Base-by-base conservation (phyloP, 768 basidiomycete species). In the Holtermanniella nyarrowii region DNA sequence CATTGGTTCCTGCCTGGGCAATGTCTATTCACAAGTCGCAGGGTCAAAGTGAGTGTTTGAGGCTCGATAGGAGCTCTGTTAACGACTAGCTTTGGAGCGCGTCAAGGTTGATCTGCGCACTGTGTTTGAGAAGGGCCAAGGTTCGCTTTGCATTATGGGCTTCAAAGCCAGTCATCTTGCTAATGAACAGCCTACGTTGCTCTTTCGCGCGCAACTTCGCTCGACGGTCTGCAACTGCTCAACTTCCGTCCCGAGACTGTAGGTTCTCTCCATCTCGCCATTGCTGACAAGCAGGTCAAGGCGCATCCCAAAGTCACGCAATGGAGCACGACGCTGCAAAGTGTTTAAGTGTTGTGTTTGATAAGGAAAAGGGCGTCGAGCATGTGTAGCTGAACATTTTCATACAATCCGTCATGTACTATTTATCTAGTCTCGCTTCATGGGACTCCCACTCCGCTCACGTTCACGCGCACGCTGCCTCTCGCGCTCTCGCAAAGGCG, bases 11-110 rank as follows among this genome's bases (percentile, higher is more conserved):
- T 37, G 79, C 91, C 0, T 97, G 91, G 93, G 91, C 93, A 0
- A 93, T 96, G 88, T 87, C 85, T 44, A 97, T 97, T 56, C 95
- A 99, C 72, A 99, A 99, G 69, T 86, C 86, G 11, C 95, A 99
- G 70, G 95, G 95, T 10, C 95, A 97, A 70, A 97, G 69, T 71
- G 39, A 58, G 69, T 60, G n/a, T 24, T 37, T 26, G 20, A 2
- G 18, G 7, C 25, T 16, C 10, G 10, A 4, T n/a, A 27, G 26
- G 26, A 41, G 12, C 27, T 7, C 46, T 54, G 53, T 50, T 55
- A 27, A 25, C 7, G 31, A 18, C 20, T 11, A 71, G 69, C 95
- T 0, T 76, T 99, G 10, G 85, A 90, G 22, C 81, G 88, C 43
- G 91, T 97, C 60, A 93, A 86, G 66, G 91, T 97, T 42, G 91